Conservation (phyloP, 1,139 yeast genomes). For the Taphrina deformans region DNA sequence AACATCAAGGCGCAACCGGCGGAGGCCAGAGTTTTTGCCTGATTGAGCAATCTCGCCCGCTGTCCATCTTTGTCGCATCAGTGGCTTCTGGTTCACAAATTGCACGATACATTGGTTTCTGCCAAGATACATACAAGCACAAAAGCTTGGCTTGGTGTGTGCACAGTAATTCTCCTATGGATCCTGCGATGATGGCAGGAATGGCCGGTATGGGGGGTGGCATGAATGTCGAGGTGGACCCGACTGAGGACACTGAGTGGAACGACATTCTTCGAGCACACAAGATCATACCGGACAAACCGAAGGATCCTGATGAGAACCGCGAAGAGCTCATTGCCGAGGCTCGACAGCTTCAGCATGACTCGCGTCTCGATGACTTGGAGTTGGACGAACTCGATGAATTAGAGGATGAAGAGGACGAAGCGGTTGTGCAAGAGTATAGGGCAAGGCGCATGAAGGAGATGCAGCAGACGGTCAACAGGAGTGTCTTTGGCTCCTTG, state of each 20-base stretch:
- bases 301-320: conserved; percentile 84
- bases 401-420: conserved; percentile 59
- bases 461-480: conserved; percentile 59
- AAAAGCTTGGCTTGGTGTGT: too few relatives aligned
- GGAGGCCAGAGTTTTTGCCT: neutral
- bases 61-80: too few relatives aligned
- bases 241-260: conserved; percentile 97
- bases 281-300: conserved; percentile 88
- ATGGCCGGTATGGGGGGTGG: conserved; percentile 30
- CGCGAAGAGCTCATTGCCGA: conserved; percentile 85
- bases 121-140: too few relatives aligned
- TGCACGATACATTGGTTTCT: too few relatives aligned
- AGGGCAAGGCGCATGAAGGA: conserved; percentile 75
- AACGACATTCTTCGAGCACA: conserved; percentile 86
- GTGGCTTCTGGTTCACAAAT: too few relatives aligned
- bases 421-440: conserved; percentile 69
- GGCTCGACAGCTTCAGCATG: conserved; percentile 73
- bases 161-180: neutral
- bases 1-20: neutral
- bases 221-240: conserved; percentile 54
- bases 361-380: conserved; percentile 69
- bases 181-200: conserved; percentile 12
- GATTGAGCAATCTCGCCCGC: too few relatives aligned
- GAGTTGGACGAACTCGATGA: conserved; percentile 62
- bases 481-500: conserved; percentile 73